Evolutionary conservation across 495 filamentous ascomycete genomes (phyloP).

Genomic region (Aspergillus homomorphus): DNA sequence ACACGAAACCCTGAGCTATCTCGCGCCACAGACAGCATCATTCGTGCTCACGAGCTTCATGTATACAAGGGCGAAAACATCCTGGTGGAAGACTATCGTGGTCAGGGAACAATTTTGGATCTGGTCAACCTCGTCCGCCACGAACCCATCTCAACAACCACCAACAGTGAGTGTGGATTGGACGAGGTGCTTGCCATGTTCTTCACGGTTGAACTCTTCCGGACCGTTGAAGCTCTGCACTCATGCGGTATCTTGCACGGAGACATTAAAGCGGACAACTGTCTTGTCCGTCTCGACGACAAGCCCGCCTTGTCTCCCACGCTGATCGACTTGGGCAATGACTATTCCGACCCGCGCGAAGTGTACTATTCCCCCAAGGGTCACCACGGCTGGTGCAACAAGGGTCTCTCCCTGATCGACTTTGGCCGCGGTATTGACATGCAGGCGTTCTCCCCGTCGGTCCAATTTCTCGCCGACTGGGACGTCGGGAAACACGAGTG

Average conservation of each 20-base stretch:
- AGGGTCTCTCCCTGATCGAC: conserved; percentile 85
- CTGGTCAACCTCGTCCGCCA: conserved; percentile 81
- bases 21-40: conserved; percentile 69
- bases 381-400: conserved; percentile 69
- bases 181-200: conserved; percentile 93
- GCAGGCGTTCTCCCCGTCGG: conserved; percentile 69
- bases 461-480: conserved; percentile 95
- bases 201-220: conserved; percentile 86
- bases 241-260: conserved; percentile 78
- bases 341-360: conserved; percentile 43
- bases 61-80: conserved; percentile 83
- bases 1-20: conserved; percentile 37
- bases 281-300: conserved; percentile 76
- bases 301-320: conserved; percentile 26
- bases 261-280: conserved; percentile 94
- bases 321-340: conserved; percentile 35
- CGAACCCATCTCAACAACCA: conserved; percentile 49
- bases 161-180: conserved; percentile 58
- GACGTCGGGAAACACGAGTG: conserved; percentile 79
- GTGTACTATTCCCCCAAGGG: conserved; percentile 67
- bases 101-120: conserved; percentile 89
- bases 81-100: conserved; percentile 80
- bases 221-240: conserved; percentile 86
- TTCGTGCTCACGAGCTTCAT: conserved; percentile 82
- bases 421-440: conserved; percentile 95